These are phyloP conservation scores for Arachis stenosperma DNA, from an alignment of 306 rosid species.

Conservation along the genomic window DNA sequence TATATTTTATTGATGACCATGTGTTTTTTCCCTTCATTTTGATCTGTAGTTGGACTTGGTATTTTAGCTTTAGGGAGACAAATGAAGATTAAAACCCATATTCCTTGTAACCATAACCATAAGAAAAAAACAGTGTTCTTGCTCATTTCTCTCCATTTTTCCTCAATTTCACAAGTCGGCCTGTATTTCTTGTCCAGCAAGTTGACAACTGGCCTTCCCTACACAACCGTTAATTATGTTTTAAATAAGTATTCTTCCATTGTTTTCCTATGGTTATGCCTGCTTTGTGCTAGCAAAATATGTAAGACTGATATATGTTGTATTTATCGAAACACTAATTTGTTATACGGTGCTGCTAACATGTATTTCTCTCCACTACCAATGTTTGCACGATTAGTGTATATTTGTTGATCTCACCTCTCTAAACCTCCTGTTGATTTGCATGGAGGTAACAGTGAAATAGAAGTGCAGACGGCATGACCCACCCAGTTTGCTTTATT, in stretches of 20 bases:
- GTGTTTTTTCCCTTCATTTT: neutral
- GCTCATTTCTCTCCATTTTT: neutral
- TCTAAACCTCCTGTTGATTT: conserved; percentile 2
- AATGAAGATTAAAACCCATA: neutral
- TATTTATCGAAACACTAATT: too few species aligned
- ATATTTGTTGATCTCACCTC: neutral
- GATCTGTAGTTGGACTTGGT: neutral
- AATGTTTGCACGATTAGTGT: neutral
- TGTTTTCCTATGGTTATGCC: too few species aligned
- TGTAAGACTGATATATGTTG: too few species aligned
- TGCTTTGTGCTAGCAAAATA: too few species aligned
- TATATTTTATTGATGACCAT: neutral
- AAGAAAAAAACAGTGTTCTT: neutral
- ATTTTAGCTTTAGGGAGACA: neutral
- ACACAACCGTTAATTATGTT: too few species aligned
- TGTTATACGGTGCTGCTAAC: neutral
- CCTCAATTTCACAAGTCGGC: neutral
- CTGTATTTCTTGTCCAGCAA: too few species aligned
- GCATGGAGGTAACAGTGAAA: conserved; percentile 5
- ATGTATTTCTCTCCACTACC: neutral
- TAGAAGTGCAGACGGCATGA: neutral
- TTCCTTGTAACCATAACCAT: neutral
- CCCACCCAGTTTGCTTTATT: conserved; percentile 12
- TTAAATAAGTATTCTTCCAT: too few species aligned
- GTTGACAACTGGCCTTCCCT: too few species aligned